phyloP scores from a whole-genome alignment of 2,329 filamentous ascomycete genomes.

The Delphinella strobiligena region DNA sequence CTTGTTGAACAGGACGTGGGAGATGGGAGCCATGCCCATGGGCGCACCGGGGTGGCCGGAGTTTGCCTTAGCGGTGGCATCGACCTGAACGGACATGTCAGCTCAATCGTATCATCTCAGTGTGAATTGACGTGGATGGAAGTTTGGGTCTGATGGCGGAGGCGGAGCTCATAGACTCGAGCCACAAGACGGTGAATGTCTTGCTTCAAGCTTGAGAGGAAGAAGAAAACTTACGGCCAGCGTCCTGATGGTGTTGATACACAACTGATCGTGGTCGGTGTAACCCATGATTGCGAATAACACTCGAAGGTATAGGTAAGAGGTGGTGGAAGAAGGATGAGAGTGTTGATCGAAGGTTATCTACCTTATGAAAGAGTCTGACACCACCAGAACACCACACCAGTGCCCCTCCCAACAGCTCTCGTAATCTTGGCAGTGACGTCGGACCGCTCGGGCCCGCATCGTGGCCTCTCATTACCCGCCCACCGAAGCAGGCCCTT shows the following conservation, averaged over 20 bases:
- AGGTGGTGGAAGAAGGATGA: slow-evolving; percentile 7
- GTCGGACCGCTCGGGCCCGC: too few species aligned
- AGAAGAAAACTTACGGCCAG: slow-evolving; percentile 63
- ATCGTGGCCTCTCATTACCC: too few species aligned
- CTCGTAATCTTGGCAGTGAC: too few species aligned
- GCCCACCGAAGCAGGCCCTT: too few species aligned
- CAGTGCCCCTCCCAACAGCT: too few species aligned
- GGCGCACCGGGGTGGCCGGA: slow-evolving; percentile 97
- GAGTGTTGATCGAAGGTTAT: slow-evolving; percentile 7
- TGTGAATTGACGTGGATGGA: too few species aligned
- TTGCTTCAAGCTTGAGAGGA: too few species aligned
- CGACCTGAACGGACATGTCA: slow-evolving; percentile 50
- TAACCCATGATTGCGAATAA: slow-evolving; percentile 60
- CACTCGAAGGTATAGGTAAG: slow-evolving; percentile 4
- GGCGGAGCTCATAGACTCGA: not conserved
- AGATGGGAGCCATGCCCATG: slow-evolving; percentile 90
- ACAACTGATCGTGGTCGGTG: slow-evolving; percentile 74
- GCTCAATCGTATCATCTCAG: slow-evolving; percentile 5
- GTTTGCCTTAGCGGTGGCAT: slow-evolving; percentile 94
- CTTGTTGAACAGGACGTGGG: slow-evolving; percentile 97
- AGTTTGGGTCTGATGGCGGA: slow-evolving; percentile 12
- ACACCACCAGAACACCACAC: too few species aligned
- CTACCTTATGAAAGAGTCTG: too few species aligned
- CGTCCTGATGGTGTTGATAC: slow-evolving; percentile 96
- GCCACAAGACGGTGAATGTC: too few species aligned